A percentile compares a stretch with the other conserved stretches of the same genome.
Conservation (phyloP, 441 rosid species). For the Theobroma grandiflorum region DNA sequence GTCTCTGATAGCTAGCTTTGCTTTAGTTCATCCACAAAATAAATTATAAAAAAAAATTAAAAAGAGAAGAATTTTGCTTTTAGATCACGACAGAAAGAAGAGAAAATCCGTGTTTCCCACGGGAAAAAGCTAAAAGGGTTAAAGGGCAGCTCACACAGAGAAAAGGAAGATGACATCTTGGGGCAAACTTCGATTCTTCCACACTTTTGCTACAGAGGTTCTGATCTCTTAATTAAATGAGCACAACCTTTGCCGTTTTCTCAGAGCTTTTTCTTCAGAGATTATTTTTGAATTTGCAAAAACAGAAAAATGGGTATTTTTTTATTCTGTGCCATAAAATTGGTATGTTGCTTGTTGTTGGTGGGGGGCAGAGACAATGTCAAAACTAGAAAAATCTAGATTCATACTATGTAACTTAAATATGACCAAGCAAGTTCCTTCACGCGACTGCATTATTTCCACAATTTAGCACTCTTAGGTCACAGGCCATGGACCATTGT, state of each 20-base stretch:
- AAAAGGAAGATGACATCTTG: slow-evolving; percentile 4
- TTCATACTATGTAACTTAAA: neutral
- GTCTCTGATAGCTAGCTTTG: slow-evolving; percentile 32
- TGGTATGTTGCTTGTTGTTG: neutral
- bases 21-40: neutral
- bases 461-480: neutral
- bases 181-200: slow-evolving; percentile 33
- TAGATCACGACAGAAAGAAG: neutral
- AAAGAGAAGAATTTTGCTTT: neutral
- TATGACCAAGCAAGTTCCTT: neutral
- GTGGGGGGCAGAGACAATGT: neutral
- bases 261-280: neutral
- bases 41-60: neutral
- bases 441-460: neutral
- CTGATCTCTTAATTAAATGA: neutral
- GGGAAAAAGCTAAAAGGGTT: slow-evolving; percentile 12
- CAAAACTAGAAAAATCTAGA: neutral
- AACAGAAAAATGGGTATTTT: neutral
- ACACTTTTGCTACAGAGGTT: no score
- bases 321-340: neutral
- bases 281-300: neutral
- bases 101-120: slow-evolving; percentile 22
- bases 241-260: neutral
- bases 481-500: neutral
- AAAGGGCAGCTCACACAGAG: neutral